Evolutionary conservation across 768 basidiomycete genomes (phyloP), one percentile per base, ranked within the genome.

Genomic region (Tricholoma terreum): DNA sequence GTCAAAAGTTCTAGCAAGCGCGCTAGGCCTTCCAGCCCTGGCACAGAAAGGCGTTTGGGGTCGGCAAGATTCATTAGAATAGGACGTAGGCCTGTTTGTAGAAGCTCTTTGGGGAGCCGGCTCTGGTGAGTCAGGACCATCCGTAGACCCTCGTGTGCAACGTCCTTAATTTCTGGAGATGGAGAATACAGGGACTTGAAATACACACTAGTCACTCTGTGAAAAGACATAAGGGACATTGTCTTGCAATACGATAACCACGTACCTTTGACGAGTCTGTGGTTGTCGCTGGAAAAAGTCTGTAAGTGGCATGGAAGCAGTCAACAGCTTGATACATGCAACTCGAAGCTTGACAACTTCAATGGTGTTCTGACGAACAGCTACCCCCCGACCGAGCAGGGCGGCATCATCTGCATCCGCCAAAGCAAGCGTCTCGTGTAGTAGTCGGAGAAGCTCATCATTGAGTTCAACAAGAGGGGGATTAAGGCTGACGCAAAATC

Each of bases 21-120:
- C 11, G 95, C 96, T 21, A 99, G 78, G 3, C 97, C 97, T 70
- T 99, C 94, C 55, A 96, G 70, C 9, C 95, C 95, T 4, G 91
- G 84, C 22, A 97, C 90, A 6, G 93, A 94, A 33, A 99, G 81
- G 34, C 93, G 85, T 67, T 95, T 95, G 35, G 95, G 92, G 72
- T 98, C 97, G 2, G 95, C 94, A 22, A 99, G 84, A 67, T 98
- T 98, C 89, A 98, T 97, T 56, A 98, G 73, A 62, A 99, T 98
- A 0, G 97, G 97, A 17, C 96, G 89, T 24, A 99, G 76, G 3
- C 97, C 97, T 0, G 92, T 92, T 71, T 99, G 97, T 40, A 99
- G 74, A 38, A 98, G 81, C 60, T 98, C 97, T 68, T 94, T 95
- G 0, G 97, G 97, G 50, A 99, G 79, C 53, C 96, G 87, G 58